Evolutionary conservation across 2,329 filamentous ascomycete genomes (phyloP).

Genomic region (Paecilomyces formosus): DNA sequence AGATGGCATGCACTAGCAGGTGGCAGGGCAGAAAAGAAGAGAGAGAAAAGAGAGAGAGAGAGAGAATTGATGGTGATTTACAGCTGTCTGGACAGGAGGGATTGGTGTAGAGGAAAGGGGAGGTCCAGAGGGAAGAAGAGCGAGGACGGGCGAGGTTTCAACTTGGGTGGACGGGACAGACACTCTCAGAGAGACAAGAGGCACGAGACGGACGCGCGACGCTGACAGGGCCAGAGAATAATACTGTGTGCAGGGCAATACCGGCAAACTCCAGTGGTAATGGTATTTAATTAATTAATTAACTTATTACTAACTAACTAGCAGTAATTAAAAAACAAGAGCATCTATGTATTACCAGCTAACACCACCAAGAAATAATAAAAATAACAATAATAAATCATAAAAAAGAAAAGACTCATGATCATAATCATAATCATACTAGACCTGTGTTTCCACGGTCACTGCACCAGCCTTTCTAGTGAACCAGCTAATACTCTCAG

Average conservation of each 20-base stretch:
- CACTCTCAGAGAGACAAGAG: too few species aligned
- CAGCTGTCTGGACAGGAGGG: neutral
- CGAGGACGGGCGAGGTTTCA: neutral
- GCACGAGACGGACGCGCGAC: neutral
- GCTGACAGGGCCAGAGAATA: neutral
- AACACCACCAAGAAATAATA: neutral
- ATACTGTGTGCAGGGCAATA: too few species aligned
- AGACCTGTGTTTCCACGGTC: too few species aligned
- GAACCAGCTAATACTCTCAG: neutral
- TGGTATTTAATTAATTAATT: too few species aligned
- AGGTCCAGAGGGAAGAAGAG: neutral
- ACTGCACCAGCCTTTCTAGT: too few species aligned
- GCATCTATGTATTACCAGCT: too few species aligned
- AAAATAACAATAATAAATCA: neutral
- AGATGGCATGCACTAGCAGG: neutral
- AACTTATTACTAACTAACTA: neutral
- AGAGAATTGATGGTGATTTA: neutral
- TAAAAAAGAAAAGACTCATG: neutral
- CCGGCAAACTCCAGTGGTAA: too few species aligned
- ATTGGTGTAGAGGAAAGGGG: neutral
- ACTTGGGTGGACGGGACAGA: neutral
- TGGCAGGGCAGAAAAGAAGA: neutral
- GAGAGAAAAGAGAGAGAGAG: too few species aligned
- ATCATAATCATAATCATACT: too few species aligned
- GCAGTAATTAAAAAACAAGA: constrained; percentile 4